Conservation (phyloP, 2,329 filamentous ascomycete genomes). For the Samsoniella hepiali region DNA sequence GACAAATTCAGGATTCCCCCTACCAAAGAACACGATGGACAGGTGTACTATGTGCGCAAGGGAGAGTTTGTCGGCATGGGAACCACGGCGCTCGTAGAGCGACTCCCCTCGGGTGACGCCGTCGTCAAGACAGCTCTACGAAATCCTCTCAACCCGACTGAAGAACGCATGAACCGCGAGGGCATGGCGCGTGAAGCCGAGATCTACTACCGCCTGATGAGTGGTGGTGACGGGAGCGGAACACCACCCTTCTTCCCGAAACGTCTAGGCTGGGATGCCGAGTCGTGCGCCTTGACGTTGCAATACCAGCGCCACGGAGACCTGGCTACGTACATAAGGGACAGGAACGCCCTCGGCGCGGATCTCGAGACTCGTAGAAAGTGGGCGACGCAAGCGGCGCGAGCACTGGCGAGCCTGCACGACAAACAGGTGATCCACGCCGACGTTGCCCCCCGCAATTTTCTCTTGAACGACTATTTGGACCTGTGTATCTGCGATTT, state of each 20-base stretch:
- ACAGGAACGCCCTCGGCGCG: neutral
- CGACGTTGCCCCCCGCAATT: slow-evolving; percentile 38
- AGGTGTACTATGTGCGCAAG: slow-evolving; percentile 26
- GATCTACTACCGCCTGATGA: slow-evolving; percentile 26
- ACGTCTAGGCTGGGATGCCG: slow-evolving; percentile 25
- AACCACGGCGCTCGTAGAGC: slow-evolving; percentile 24
- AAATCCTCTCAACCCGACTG: slow-evolving; percentile 21
- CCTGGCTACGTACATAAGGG: slow-evolving; percentile 25
- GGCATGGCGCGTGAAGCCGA: slow-evolving; percentile 25
- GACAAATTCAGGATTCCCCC: slow-evolving; percentile 24
- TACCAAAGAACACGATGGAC: slow-evolving; percentile 18
- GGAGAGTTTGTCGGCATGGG: slow-evolving; percentile 22
- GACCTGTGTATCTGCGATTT: slow-evolving; percentile 38
- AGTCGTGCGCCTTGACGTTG: slow-evolving; percentile 26
- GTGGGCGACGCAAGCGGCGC: slow-evolving; percentile 33
- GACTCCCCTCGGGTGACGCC: slow-evolving; percentile 23
- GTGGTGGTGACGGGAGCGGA: slow-evolving; percentile 15
- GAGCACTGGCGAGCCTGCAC: slow-evolving; percentile 36
- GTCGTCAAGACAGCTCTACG: slow-evolving; percentile 25
- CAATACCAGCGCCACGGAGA: slow-evolving; percentile 28
- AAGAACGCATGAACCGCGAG: slow-evolving; percentile 18
- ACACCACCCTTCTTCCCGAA: slow-evolving; percentile 23
- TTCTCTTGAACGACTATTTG: slow-evolving; percentile 34
- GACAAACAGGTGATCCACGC: slow-evolving; percentile 36
- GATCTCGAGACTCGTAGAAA: slow-evolving; percentile 22